These are phyloP conservation scores for Actinomortierella wolfii DNA, from an alignment of 371 early-diverging fungal genomes.

Conservation along the genomic window DNA sequence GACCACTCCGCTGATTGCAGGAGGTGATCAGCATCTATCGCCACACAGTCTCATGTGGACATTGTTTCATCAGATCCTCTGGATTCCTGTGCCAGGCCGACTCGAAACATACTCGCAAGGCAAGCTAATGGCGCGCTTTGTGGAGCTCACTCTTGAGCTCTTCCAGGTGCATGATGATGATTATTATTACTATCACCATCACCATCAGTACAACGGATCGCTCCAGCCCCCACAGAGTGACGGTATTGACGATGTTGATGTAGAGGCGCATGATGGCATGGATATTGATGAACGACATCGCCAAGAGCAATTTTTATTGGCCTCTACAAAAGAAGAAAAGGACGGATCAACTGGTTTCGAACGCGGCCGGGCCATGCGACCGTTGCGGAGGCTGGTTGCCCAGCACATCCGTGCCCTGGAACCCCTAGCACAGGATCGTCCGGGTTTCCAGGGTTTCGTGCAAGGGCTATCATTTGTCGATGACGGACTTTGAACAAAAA, in stretches of 20 bases:
- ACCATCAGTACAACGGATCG: no score
- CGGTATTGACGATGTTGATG: no score
- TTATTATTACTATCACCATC: no score
- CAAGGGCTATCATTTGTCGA: conserved; percentile 13
- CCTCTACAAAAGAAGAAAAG: not conserved
- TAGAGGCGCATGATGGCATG: conserved; percentile 5
- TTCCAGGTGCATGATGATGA: conserved; percentile 17
- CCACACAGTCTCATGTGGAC: conserved; percentile 45
- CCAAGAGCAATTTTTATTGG: no score
- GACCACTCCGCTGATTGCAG: conserved; percentile 30
- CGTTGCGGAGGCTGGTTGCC: conserved; percentile 26
- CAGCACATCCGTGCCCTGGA: conserved; percentile 22
- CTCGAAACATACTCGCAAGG: conserved; percentile 38
- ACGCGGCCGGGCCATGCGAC: conserved; percentile 28
- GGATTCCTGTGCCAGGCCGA: conserved; percentile 41
- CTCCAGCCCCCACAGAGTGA: no score
- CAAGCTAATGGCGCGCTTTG: conserved; percentile 28
- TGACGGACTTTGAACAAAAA: no score
- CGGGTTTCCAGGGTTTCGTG: conserved; percentile 40
- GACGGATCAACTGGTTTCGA: conserved; percentile 6
- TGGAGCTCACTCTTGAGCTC: conserved; percentile 33
- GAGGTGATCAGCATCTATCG: conserved; percentile 25
- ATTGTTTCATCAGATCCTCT: conserved; percentile 29
- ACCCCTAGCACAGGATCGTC: conserved; percentile 31
- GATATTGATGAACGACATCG: conserved; percentile 7